Evolutionary conservation across 139 green algal species (phyloP), one percentile per base, ranked within the genome.

Genomic region (Chlorella vulgaris): DNA sequence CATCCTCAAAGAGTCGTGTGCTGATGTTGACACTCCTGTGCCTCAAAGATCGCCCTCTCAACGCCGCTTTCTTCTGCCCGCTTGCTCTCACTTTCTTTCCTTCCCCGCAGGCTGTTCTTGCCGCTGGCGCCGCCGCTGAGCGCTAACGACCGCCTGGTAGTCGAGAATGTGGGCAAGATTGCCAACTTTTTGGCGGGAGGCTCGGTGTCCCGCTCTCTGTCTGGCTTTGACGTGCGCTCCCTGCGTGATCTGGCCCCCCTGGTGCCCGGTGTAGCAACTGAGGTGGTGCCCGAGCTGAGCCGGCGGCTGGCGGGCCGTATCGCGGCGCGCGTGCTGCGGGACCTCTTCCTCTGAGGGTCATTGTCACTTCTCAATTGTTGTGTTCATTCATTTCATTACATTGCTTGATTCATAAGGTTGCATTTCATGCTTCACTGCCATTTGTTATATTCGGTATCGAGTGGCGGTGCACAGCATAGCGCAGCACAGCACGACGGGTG

Each of bases 261-360:
- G 42, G 69, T 98, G 85, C 93, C 94, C 8, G 83, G 85, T 1
- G 87, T 98, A 7, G 95, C 94, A 0, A 86, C 80, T 0, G 89
- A 98, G 87, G 81, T 98, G 31, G 69, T 97, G 71, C 95, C 95
- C 1, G 85, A 96, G 82, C 70, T 98, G 31, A 78, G 55, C 0
- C 35, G 83, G 31, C 66, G 87, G 47, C 86, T 98, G 38, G 66
- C 85, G 2, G 90, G 77, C 60, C 84, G 95, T 21, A 85, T 97
- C 29, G 70, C 86, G 2, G 95, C 95, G 19, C 91, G 95, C 26
- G n/a, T 89, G 7, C 81, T 98, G 13, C 80, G 93, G 0, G 94
- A 98, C 77, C 61, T 97, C 66, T 94, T 88, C 42, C 53, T 87
- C 19, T 82, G 53, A 71, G 21, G 40, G n/a, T n/a, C n/a, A n/a